Evolutionary conservation across 768 basidiomycete species (phyloP).

Genomic region (Russula lepida): DNA sequence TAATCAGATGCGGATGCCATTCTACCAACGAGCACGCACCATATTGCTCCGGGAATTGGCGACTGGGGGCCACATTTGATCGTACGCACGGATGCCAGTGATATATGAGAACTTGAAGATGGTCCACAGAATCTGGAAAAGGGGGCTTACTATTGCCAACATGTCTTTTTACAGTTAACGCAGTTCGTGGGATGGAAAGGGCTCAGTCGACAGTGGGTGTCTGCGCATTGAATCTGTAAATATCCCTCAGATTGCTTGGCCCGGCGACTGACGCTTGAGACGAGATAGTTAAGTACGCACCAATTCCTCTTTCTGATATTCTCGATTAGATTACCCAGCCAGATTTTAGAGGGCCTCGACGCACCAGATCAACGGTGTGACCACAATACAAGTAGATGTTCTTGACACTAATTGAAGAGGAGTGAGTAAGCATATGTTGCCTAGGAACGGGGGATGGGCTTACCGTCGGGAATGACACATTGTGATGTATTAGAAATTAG

Average conservation of each 20-base stretch:
- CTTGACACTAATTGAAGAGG: conserved; percentile 7
- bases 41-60: conserved; percentile 19
- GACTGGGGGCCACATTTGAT: conserved; percentile 1
- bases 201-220: conserved; percentile 14
- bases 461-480: conserved; percentile 19
- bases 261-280: not conserved
- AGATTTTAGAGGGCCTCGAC: not conserved
- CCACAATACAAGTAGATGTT: conserved; percentile 16
- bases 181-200: conserved; percentile 15
- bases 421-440: not conserved
- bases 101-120: no score
- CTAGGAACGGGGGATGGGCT: not conserved
- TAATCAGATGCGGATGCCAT: not conserved
- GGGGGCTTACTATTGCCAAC: conserved; percentile 16
- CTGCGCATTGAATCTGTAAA: conserved; percentile 16
- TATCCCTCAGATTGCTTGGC: not conserved
- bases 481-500: not conserved
- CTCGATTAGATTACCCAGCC: not conserved
- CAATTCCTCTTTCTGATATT: conserved; percentile 14
- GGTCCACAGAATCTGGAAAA: not conserved
- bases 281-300: conserved; percentile 2
- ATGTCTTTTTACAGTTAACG: conserved; percentile 16
- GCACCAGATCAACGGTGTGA: conserved; percentile 15
- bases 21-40: not conserved
- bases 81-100: no score